These are phyloP conservation scores for Vachellia pachyceras DNA, from an alignment of 306 rosid genomes.

Conservation along the genomic window DNA sequence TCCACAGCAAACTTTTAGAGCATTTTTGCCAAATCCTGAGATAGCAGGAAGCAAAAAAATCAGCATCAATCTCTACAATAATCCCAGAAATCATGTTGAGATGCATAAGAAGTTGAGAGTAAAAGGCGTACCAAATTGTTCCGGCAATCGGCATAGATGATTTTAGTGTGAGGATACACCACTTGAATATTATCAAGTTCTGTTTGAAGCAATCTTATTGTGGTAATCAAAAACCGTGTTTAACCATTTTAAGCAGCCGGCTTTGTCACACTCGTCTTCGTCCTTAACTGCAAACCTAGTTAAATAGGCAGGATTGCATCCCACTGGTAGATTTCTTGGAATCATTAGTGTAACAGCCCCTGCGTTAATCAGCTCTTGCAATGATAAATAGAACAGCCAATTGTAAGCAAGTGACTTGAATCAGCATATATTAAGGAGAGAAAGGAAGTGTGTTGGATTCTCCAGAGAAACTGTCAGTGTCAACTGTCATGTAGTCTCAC, in stretches of 20 bases:
- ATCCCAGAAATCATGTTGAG: neutral
- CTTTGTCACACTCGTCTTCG: constrained; percentile 46
- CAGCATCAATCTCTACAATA: neutral
- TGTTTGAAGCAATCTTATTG: constrained; percentile 48
- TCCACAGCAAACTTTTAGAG: constrained; percentile 52
- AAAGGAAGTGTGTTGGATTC: constrained; percentile 11
- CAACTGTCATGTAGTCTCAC: neutral
- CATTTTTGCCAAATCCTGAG: constrained; percentile 47
- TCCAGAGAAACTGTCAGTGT: constrained; percentile 2
- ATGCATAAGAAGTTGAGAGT: constrained; percentile 3
- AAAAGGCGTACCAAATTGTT: constrained; percentile 48
- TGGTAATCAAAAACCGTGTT: constrained; percentile 48
- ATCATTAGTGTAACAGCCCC: constrained; percentile 58
- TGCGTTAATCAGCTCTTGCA: constrained; percentile 57
- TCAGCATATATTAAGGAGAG: neutral
- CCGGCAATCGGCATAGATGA: constrained; percentile 63
- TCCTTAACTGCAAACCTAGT: constrained; percentile 30
- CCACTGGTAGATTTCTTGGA: constrained; percentile 68
- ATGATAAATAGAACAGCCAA: constrained; percentile 1
- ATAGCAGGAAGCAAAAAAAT: neutral
- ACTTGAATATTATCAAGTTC: constrained; percentile 45
- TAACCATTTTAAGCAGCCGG: constrained; percentile 58
- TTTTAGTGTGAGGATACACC: constrained; percentile 45
- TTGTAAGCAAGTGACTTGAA: constrained; percentile 12
- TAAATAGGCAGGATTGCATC: constrained; percentile 51